Base-by-base conservation (phyloP, 345 rosid species). In the Gossypium thurberi region DNA sequence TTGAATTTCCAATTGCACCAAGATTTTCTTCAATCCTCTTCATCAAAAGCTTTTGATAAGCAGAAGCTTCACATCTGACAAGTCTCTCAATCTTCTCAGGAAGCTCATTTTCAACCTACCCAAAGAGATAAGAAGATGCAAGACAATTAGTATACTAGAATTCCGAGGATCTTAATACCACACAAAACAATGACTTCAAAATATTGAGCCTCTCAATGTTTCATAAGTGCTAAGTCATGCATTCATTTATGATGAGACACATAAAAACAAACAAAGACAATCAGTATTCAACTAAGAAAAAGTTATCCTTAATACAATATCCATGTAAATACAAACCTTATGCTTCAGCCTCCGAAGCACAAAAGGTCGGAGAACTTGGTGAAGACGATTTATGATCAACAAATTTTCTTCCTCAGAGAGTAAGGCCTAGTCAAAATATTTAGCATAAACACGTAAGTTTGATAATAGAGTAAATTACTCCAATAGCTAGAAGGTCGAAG, bases 311-410 rank as follows among this genome's bases (percentile, higher is more conserved):
- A 17, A 71, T 25, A 72, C 40, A 59, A 74, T 33, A 67, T 71
- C 18, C 37, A 8, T 20, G 69, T 70, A n/a, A 48, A 52, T 74
- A 59, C 69, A 62, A n/a, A 93, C 98, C 97, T 93, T 93, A 77
- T 93, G 98, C 84, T 93, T 93, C 78, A 93, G 82, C 81, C 98
- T 84, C 56, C 98, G 91, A 58, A 93, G 91, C 43, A 93, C 97
- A 81, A 93, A 93, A 76, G 98, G 98, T 70, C 98, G 83, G 76
- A 93, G 95, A 80, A 93, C 98, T 88, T 93, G 98, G 71, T 93
- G 98, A 73, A 93, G 90, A 68, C 98, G 98, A 60, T 93, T 93
- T 71, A 93, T 93, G 52, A 93, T 88, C 87, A 93, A 80, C 71
- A 93, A 82, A 84, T 93, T 93, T 85, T 93, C 98, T 82, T 93